phyloP scores from a whole-genome alignment of 805 yeast species.

The Suhomyces xylopsoci region DNA sequence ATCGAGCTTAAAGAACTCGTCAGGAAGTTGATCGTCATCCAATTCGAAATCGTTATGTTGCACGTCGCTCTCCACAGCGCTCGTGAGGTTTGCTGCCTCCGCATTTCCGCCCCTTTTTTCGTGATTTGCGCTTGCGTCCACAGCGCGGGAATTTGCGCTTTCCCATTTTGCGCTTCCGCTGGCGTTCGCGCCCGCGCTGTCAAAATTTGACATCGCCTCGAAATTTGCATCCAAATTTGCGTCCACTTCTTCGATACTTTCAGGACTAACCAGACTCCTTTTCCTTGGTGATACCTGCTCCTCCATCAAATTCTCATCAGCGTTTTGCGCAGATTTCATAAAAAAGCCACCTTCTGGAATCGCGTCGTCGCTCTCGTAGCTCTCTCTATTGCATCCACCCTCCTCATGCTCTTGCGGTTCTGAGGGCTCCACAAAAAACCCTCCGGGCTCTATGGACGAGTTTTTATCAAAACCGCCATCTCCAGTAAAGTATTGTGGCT shows the following conservation, averaged over 20 bases:
- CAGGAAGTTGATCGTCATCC: conserved; percentile 14
- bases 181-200: background rate
- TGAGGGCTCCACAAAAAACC: background rate
- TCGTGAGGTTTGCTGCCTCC: background rate
- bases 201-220: background rate
- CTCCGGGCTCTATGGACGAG: background rate
- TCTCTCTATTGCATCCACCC: background rate
- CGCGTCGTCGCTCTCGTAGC: conserved; percentile 1
- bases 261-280: background rate
- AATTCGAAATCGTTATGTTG: conserved; percentile 4
- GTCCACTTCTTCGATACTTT: background rate
- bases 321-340: conserved; percentile 10
- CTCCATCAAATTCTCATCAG: conserved; percentile 17
- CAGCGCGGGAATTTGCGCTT: background rate
- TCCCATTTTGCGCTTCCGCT: background rate
- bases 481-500: background rate
- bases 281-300: background rate
- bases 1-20: conserved; percentile 13
- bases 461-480: background rate
- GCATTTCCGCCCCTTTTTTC: background rate
- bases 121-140: background rate
- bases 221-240: background rate
- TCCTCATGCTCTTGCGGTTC: background rate
- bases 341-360: conserved; percentile 8
- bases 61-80: background rate